phyloP scores from a whole-genome alignment of 345 rosid species.

The Boechera retrofracta region DNA sequence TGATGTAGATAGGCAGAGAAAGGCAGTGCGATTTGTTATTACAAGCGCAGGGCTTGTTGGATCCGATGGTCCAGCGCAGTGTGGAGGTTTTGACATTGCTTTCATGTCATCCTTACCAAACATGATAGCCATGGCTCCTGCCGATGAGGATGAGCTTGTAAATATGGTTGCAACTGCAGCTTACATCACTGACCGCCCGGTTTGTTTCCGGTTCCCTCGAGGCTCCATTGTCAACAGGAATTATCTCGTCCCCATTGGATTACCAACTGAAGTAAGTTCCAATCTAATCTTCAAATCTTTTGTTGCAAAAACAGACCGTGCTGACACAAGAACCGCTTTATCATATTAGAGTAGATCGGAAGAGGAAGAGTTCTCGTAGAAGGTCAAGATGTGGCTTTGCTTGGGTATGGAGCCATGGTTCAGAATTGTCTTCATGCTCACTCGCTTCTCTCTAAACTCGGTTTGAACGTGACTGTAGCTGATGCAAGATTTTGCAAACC shows the following conservation, averaged over 20 bases:
- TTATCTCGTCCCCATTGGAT: constrained; percentile 54
- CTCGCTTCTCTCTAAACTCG: constrained; percentile 78
- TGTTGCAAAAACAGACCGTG: constrained; percentile 1
- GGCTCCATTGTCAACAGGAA: constrained; percentile 65
- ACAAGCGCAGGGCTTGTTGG: constrained; percentile 94
- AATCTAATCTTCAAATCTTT: constrained; percentile 5
- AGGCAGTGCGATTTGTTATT: constrained; percentile 87
- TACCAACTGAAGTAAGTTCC: constrained; percentile 73
- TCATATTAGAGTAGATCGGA: constrained; percentile 69
- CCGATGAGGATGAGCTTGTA: constrained; percentile 83
- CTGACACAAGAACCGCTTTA: constrained; percentile 34
- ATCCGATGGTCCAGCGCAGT: constrained; percentile 80
- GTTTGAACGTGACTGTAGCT: constrained; percentile 85
- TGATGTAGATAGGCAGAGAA: constrained; percentile 88
- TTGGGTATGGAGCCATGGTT: constrained; percentile 94
- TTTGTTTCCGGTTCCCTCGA: constrained; percentile 91
- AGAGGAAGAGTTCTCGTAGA: constrained; percentile 73
- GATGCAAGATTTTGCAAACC: constrained; percentile 98
- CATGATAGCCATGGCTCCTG: constrained; percentile 98
- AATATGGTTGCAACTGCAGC: constrained; percentile 94
- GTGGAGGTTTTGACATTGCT: constrained; percentile 90
- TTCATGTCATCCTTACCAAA: constrained; percentile 96
- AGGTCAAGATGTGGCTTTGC: constrained; percentile 87
- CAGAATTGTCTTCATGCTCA: constrained; percentile 89
- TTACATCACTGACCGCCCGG: constrained; percentile 68